Evolutionary conservation across 306 rosid species (phyloP).

Genomic region (Begonia peltatifolia): DNA sequence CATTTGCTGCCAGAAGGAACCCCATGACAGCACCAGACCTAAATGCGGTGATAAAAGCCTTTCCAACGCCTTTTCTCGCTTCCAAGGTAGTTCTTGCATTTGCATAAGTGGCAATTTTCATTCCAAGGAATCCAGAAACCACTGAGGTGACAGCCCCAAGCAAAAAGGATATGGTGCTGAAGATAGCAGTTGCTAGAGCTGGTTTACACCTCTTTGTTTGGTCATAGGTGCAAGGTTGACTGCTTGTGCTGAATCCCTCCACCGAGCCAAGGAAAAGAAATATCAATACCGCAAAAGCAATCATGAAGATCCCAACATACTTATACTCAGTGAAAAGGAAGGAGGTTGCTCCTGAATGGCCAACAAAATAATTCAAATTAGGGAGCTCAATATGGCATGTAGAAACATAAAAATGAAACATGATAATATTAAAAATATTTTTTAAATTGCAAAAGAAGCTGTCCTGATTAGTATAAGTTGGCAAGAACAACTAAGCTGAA

Average conservation of each 20-base stretch:
- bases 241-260: conserved; percentile 77
- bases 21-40: conserved; percentile 99
- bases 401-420: neutral
- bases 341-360: conserved; percentile 74
- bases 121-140: conserved; percentile 89
- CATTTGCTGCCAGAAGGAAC: conserved; percentile 87
- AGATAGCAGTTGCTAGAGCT: conserved; percentile 76
- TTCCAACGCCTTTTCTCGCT: conserved; percentile 94
- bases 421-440: neutral
- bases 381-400: neutral
- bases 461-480: too few species aligned
- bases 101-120: conserved; percentile 93
- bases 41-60: conserved; percentile 79
- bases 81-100: conserved; percentile 91
- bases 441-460: neutral
- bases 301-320: conserved; percentile 83
- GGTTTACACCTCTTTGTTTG: conserved; percentile 59
- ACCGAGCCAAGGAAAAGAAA: conserved; percentile 93
- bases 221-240: conserved; percentile 52
- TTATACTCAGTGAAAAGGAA: conserved; percentile 75
- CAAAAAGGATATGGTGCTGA: conserved; percentile 68
- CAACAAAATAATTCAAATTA: conserved; percentile 13
- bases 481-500: too few species aligned
- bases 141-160: conserved; percentile 83
- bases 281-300: conserved; percentile 67